A percentile compares a stretch with the other conserved stretches of the same genome.
Conservation (phyloP, 2,329 filamentous ascomycete species). For the Alternaria infectoria region DNA sequence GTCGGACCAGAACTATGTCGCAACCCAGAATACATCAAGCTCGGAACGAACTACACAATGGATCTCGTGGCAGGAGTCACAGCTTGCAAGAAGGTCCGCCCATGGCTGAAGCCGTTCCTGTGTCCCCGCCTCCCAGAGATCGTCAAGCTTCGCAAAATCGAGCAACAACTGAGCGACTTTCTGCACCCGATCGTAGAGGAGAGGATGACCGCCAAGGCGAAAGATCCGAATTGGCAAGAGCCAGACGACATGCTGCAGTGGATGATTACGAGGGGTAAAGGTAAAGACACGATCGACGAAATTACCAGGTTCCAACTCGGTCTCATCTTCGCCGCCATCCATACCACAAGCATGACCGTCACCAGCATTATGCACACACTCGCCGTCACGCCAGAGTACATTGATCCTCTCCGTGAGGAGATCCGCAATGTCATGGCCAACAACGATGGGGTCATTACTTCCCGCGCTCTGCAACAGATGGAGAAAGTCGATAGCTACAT, state of each 20-base stretch:
- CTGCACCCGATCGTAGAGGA: slow-evolving; percentile 36
- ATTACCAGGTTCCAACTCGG: slow-evolving; percentile 27
- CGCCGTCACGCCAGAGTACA: slow-evolving; percentile 47
- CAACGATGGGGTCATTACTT: slow-evolving; percentile 37
- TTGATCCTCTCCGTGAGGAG: slow-evolving; percentile 53
- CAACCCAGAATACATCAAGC: slow-evolving; percentile 39
- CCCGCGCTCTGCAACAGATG: slow-evolving; percentile 41
- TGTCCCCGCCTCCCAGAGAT: slow-evolving; percentile 36
- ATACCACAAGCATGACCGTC: slow-evolving; percentile 36
- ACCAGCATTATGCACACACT: slow-evolving; percentile 42
- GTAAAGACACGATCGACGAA: neutral
- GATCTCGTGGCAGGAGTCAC: slow-evolving; percentile 37
- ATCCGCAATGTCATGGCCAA: slow-evolving; percentile 47
- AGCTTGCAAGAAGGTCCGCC: slow-evolving; percentile 34
- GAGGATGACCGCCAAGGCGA: slow-evolving; percentile 28
- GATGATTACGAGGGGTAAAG: slow-evolving; percentile 37
- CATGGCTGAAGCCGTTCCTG: slow-evolving; percentile 33
- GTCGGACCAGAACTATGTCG: slow-evolving; percentile 40
- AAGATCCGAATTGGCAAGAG: slow-evolving; percentile 38
- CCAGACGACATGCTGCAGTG: slow-evolving; percentile 49
- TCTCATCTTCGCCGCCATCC: slow-evolving; percentile 41
- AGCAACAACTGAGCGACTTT: slow-evolving; percentile 16
- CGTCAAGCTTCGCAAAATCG: slow-evolving; percentile 23
- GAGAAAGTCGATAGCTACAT: slow-evolving; percentile 47
- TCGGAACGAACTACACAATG: slow-evolving; percentile 39